Conservation (phyloP, 345 rosid genomes). For the Adansonia digitata region DNA sequence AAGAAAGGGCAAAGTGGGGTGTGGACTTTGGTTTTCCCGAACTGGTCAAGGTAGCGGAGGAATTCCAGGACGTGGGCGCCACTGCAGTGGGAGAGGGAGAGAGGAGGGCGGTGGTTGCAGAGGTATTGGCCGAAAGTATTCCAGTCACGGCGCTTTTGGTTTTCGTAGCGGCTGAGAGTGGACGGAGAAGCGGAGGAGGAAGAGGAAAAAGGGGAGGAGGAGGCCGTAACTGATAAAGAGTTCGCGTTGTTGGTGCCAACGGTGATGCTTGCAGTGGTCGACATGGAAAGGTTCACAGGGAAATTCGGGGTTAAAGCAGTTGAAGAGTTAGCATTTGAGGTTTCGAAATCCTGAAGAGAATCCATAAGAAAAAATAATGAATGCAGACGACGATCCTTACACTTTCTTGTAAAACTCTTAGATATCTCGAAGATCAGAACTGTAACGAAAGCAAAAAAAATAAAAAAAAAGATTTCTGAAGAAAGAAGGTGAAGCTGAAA, state of each 20-base stretch:
- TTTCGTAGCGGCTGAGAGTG: conserved; percentile 83
- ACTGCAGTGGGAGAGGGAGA: conserved; percentile 78
- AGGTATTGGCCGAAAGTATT: conserved; percentile 94
- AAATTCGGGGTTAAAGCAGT: not conserved
- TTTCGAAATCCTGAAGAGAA: conserved; percentile 45
- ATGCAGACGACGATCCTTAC: not conserved
- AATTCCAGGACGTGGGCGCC: conserved; percentile 98
- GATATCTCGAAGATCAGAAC: not conserved
- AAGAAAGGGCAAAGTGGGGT: conserved; percentile 77
- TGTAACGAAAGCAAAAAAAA: not conserved
- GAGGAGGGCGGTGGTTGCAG: conserved; percentile 88
- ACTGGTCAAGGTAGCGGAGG: conserved; percentile 89
- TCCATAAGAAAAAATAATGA: conserved; percentile 28
- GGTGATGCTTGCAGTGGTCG: conserved; percentile 11
- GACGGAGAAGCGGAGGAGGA: conserved; percentile 41
- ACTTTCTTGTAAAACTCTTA: not conserved
- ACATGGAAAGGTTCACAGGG: not conserved
- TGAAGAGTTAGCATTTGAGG: conserved; percentile 18
- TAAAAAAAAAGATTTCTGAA: not conserved
- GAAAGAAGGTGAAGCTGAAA: not conserved
- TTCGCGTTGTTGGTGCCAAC: conserved; percentile 15
- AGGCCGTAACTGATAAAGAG: conserved; percentile 20
- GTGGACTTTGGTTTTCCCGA: conserved; percentile 93
- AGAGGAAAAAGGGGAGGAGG: conserved; percentile 28
- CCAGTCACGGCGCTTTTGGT: conserved; percentile 96